Conservation (phyloP, 2,329 filamentous ascomycete genomes). For the Fusarium oligoseptatum region DNA sequence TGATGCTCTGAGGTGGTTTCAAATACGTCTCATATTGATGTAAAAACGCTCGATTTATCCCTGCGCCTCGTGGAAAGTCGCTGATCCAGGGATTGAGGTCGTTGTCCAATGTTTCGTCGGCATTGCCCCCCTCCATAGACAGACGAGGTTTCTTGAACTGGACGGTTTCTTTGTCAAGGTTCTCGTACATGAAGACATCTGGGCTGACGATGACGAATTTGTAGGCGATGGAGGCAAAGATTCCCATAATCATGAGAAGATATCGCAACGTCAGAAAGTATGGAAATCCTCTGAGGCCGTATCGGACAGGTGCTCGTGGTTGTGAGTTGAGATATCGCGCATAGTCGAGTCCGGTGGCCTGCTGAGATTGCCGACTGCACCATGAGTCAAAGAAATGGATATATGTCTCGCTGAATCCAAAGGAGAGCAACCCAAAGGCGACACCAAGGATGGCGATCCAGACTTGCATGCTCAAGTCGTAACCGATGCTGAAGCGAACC, state of each 20-base stretch:
- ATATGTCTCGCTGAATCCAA: slow-evolving; percentile 13
- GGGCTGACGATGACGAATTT: slow-evolving; percentile 14
- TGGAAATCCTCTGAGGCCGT: slow-evolving; percentile 6
- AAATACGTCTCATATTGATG: neutral
- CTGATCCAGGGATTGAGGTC: neutral
- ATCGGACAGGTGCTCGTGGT: slow-evolving; percentile 8
- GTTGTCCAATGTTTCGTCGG: neutral
- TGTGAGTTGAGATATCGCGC: slow-evolving; percentile 18
- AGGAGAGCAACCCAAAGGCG: slow-evolving; percentile 17
- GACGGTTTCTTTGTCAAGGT: neutral
- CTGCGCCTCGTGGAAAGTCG: neutral
- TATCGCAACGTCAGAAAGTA: slow-evolving; percentile 4
- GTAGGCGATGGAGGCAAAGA: slow-evolving; percentile 10
- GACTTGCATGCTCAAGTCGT: slow-evolving; percentile 3
- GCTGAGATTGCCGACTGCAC: slow-evolving; percentile 9
- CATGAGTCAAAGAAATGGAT: slow-evolving; percentile 28
- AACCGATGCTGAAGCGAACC: neutral
- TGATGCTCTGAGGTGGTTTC: neutral
- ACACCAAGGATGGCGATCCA: slow-evolving; percentile 20
- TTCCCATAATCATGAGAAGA: neutral
- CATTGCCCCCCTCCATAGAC: neutral
- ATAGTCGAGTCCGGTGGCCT: slow-evolving; percentile 17
- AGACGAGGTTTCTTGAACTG: neutral
- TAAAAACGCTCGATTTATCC: neutral
- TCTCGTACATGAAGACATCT: slow-evolving; percentile 1